phyloP scores from a whole-genome alignment of 768 basidiomycete genomes.

The Coprinopsis sp. region DNA sequence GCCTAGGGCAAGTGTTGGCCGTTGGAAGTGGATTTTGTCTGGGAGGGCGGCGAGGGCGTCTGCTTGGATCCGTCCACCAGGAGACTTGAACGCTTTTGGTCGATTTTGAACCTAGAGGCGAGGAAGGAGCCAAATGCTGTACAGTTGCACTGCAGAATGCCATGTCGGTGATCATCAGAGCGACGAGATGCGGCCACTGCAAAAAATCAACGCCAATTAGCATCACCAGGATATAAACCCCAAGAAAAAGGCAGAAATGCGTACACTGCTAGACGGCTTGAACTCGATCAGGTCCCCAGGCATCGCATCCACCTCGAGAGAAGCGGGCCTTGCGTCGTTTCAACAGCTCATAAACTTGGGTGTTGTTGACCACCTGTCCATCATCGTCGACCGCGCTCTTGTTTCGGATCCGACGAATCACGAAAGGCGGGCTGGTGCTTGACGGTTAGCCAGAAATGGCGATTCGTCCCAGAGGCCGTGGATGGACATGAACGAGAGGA shows the following conservation, averaged over 20 bases:
- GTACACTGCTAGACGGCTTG: conserved; percentile 47
- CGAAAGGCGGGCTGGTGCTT: too few relatives aligned
- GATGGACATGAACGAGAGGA: conserved; percentile 32
- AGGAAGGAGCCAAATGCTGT: conserved; percentile 52
- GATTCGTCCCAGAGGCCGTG: conserved; percentile 39
- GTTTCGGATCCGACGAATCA: conserved; percentile 37
- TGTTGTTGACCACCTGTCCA: conserved; percentile 56
- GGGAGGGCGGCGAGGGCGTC: too few relatives aligned
- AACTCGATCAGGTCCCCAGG: conserved; percentile 55
- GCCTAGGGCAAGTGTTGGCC: conserved; percentile 51
- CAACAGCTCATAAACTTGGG: conserved; percentile 59
- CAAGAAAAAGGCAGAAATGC: conserved; percentile 14
- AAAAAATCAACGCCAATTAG: neutral
- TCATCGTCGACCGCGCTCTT: conserved; percentile 37
- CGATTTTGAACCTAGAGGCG: conserved; percentile 74
- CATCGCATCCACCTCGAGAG: conserved; percentile 49
- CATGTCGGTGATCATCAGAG: conserved; percentile 74
- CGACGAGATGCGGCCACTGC: conserved; percentile 51
- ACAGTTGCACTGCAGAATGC: conserved; percentile 56
- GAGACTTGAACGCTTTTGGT: conserved; percentile 44
- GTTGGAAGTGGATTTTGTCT: conserved; percentile 40
- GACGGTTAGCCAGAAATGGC: conserved; percentile 35
- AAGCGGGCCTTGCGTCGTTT: conserved; percentile 42
- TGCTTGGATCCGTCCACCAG: too few relatives aligned
- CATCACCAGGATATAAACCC: too few relatives aligned